Conservation (phyloP, 2,329 filamentous ascomycete species). For the Cladophialophora psammophila region DNA sequence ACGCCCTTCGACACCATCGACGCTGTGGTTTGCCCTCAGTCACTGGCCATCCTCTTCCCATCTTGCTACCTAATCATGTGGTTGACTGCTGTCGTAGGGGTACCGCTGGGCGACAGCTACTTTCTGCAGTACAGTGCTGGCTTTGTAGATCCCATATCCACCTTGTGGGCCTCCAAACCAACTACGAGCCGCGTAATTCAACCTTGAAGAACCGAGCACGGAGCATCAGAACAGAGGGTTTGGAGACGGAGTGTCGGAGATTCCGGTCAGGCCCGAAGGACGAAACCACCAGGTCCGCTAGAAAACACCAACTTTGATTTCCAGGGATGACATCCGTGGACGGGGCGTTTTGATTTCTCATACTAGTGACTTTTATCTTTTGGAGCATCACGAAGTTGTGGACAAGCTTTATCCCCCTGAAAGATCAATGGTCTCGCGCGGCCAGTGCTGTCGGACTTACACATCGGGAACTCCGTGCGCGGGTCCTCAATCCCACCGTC, state of each 20-base stretch:
- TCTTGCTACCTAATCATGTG: too few relatives aligned
- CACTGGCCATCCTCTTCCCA: too few relatives aligned
- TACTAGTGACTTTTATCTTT: not conserved
- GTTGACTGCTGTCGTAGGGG: too few relatives aligned
- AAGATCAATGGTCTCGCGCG: not conserved
- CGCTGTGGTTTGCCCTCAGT: too few relatives aligned
- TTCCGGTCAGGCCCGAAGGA: not conserved
- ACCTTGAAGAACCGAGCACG: not conserved
- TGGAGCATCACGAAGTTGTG: not conserved
- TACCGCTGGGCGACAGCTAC: not conserved
- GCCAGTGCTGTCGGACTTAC: not conserved
- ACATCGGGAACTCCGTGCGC: not conserved
- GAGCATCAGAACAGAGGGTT: not conserved
- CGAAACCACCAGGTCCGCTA: not conserved
- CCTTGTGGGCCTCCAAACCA: not conserved
- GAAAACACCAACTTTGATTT: not conserved
- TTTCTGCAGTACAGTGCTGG: not conserved
- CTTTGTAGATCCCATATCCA: not conserved
- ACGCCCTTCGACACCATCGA: too few relatives aligned
- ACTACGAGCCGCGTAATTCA: not conserved
- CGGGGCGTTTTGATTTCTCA: not conserved
- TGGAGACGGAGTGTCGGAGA: not conserved
- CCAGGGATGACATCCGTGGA: not conserved
- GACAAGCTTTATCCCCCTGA: not conserved
- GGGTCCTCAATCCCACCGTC: not conserved